Evolutionary conservation across 1,284 basidiomycete species (phyloP).

Genomic region (Omphalotus olearius): DNA sequence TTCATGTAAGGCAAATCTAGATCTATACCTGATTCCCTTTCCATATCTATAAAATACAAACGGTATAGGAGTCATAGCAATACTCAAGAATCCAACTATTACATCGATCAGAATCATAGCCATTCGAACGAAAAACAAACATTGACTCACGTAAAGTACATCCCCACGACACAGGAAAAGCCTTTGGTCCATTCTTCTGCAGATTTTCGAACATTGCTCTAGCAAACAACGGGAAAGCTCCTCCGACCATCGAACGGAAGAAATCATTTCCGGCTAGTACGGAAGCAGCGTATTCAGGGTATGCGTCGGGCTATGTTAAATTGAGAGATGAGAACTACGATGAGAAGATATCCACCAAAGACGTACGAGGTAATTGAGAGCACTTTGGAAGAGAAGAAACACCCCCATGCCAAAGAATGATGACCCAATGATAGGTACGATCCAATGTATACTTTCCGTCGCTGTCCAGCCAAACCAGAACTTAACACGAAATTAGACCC

Average conservation of each 20-base stretch:
- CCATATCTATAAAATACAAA: no score
- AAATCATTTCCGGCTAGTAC: conserved; percentile 36
- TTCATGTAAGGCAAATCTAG: no score
- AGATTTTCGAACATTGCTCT: conserved; percentile 27
- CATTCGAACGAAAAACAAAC: no score
- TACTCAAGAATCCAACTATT: no score
- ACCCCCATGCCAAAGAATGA: conserved; percentile 23
- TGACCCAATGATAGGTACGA: conserved; percentile 22
- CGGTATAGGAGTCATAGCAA: no score
- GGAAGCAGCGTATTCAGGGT: conserved; percentile 31
- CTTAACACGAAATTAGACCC: no score
- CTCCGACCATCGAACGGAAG: conserved; percentile 30
- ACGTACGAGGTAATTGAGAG: conserved; percentile 25
- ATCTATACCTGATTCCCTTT: no score
- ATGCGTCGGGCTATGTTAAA: conserved; percentile 20
- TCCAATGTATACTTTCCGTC: conserved; percentile 26
- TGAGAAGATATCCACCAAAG: no score
- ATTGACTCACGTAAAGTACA: no score
- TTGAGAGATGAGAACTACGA: no score
- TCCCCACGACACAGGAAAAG: no score
- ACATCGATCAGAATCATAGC: no score
- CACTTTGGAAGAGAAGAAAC: conserved; percentile 29
- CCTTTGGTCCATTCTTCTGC: neutral
- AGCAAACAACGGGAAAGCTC: conserved; percentile 33
- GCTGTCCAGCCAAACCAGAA: conserved; percentile 36